phyloP scores from a whole-genome alignment of 352 stramenopile genomes.

The Albugo candida region DNA sequence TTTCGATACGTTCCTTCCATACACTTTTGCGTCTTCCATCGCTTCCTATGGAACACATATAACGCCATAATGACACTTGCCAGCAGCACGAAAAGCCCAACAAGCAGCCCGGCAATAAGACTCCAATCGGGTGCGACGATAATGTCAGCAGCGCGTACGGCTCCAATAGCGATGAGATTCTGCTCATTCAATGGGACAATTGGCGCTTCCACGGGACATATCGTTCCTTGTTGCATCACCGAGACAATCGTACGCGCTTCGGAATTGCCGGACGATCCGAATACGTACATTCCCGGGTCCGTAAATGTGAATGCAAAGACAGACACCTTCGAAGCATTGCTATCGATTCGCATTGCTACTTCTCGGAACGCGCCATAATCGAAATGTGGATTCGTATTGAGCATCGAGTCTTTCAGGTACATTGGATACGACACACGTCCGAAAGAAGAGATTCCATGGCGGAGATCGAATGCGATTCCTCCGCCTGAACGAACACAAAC shows the following conservation, averaged over 20 bases:
- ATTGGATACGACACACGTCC: constrained; percentile 82
- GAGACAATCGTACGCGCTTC: constrained; percentile 54
- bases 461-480: constrained; percentile 80
- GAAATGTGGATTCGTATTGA: constrained; percentile 86
- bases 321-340: constrained; percentile 31
- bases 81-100: constrained; percentile 56
- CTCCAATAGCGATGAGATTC: constrained; percentile 72
- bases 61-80: constrained; percentile 46
- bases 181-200: constrained; percentile 73
- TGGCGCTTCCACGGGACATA: constrained; percentile 51
- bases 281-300: constrained; percentile 74
- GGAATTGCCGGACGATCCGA: constrained; percentile 58
- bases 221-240: constrained; percentile 56
- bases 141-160: constrained; percentile 55
- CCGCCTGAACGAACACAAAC: constrained; percentile 62
- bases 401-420: constrained; percentile 88
- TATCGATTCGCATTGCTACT: constrained; percentile 27
- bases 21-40: constrained; percentile 23
- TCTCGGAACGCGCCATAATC: constrained; percentile 77
- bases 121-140: constrained; percentile 81
- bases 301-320: constrained; percentile 80
- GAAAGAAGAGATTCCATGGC: constrained; percentile 5
- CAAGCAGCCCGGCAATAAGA: constrained; percentile 56
- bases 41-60: constrained; percentile 73
- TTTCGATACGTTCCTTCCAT: constrained; percentile 13